Conservation (phyloP, 192 early-diverging fungal species). For the Linnemannia elongata region DNA sequence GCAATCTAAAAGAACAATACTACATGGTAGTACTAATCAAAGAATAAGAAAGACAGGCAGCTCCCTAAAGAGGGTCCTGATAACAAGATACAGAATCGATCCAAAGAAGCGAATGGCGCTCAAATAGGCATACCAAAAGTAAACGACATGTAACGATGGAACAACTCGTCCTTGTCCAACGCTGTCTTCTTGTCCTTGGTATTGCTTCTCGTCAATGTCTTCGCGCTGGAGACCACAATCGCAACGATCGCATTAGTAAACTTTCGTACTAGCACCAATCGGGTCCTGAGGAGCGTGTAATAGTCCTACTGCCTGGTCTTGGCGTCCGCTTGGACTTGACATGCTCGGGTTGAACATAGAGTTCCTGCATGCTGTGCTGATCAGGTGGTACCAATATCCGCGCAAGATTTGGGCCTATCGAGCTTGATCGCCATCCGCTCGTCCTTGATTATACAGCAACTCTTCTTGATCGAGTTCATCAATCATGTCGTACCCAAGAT, state of each 20-base stretch:
- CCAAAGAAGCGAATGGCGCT: constrained; percentile 83
- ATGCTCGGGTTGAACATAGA: constrained; percentile 60
- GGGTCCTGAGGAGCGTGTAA: constrained; percentile 88
- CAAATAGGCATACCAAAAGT: constrained; percentile 87
- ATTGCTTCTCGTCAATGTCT: background rate
- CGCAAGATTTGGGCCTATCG: constrained; percentile 78
- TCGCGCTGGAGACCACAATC: constrained; percentile 72
- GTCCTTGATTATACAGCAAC: constrained; percentile 27
- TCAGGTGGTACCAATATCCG: constrained; percentile 86
- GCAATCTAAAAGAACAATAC: too few species aligned
- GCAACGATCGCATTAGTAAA: constrained; percentile 86
- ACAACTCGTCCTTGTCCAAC: constrained; percentile 53
- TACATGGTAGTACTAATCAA: too few species aligned
- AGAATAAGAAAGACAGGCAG: background rate
- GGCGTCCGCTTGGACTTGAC: constrained; percentile 77
- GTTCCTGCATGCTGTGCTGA: constrained; percentile 77
- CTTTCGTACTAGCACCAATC: constrained; percentile 86
- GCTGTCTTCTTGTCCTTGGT: background rate
- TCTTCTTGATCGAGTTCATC: constrained; percentile 31
- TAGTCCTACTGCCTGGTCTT: constrained; percentile 90
- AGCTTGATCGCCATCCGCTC: constrained; percentile 64
- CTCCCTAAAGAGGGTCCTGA: constrained; percentile 71
- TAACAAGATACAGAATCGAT: constrained; percentile 76
- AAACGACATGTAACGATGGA: constrained; percentile 81
- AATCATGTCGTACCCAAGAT: constrained; percentile 39